Evolutionary conservation across 768 basidiomycete species (phyloP), one percentile per base, ranked within the genome.

Genomic region (Suillus discolor): DNA sequence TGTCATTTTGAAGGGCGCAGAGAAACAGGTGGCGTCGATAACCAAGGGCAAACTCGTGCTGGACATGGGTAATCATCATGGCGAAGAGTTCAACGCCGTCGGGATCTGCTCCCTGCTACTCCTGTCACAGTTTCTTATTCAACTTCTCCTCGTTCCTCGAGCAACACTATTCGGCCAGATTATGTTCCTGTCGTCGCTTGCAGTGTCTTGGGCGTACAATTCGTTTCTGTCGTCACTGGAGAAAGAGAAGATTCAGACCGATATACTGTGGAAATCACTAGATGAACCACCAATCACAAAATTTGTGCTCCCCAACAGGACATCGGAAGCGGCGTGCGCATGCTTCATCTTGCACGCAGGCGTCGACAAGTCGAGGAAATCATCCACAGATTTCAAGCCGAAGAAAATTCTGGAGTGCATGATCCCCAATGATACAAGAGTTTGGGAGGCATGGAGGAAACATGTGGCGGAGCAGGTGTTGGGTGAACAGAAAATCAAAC

Each of bases 121-220:
- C 38, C 69, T 72, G n/a, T 6, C 64, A 28, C 75, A 79, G 47
- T 76, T 72, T 69, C 39, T 79, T 12, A n/a, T 63, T 4, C 78
- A 79, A 45, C 71, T 79, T 18, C 61, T 79, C 42, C 69, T 79
- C 51, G 66, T 77, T 38, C 75, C 78, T 2, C 78, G 76, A 65
- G 74, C 72, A 20, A 64, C 62, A 2, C 68, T 77, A 15, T 75
- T 79, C 16, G 76, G 79, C 16, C 78, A 79, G 60, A 65, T 78
- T 62, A 72, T 79, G 74, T 79, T 79, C 57, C 62, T 79, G 31
- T 62, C 66, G 16, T 73, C 77, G 3, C 70, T 79, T 23, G 71
- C 62, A 9, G 69, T 76, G 1, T 79, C 78, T 5, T 79, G 78
- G 78, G n/a, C 34, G 4, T 78, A 79, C 66, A 79, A 74, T 18